phyloP scores from a whole-genome alignment of 768 basidiomycete genomes.

The Hypholoma fasciculare region DNA sequence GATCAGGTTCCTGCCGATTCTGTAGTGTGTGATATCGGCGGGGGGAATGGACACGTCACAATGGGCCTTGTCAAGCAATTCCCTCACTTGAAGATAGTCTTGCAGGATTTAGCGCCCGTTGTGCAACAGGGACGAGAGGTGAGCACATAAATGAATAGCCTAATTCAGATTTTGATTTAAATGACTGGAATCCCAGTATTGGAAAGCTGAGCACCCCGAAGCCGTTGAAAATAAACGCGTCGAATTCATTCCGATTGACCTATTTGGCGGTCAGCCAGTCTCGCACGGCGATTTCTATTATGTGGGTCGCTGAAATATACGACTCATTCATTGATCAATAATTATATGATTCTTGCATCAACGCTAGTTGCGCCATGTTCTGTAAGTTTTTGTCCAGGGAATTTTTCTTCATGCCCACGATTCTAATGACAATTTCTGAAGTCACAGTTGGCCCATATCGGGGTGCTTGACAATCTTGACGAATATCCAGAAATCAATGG shows the following conservation, averaged over 20 bases:
- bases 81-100: slow-evolving; percentile 32
- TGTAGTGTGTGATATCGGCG: slow-evolving; percentile 34
- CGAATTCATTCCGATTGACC: background rate
- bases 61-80: slow-evolving; percentile 31
- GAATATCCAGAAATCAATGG: slow-evolving; percentile 35
- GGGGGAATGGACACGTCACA: slow-evolving; percentile 32
- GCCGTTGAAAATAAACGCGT: background rate
- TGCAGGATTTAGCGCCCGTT: slow-evolving; percentile 35
- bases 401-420: background rate
- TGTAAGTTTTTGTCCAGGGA: slow-evolving; percentile 22
- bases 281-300: background rate
- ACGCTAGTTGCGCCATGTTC: slow-evolving; percentile 33
- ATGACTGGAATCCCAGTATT: background rate
- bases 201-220: background rate
- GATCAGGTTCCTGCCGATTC: slow-evolving; percentile 22
- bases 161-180: background rate
- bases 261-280: background rate
- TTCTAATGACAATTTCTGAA: slow-evolving; percentile 8
- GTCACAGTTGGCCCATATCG: slow-evolving; percentile 43
- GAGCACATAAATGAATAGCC: background rate
- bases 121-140: slow-evolving; percentile 28
- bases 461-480: slow-evolving; percentile 34
- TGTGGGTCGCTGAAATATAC: background rate
- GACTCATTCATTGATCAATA: background rate
- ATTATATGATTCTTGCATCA: background rate